These are phyloP conservation scores for Lepidium aucheri DNA, from an alignment of 345 rosid species.

Conservation along the genomic window DNA sequence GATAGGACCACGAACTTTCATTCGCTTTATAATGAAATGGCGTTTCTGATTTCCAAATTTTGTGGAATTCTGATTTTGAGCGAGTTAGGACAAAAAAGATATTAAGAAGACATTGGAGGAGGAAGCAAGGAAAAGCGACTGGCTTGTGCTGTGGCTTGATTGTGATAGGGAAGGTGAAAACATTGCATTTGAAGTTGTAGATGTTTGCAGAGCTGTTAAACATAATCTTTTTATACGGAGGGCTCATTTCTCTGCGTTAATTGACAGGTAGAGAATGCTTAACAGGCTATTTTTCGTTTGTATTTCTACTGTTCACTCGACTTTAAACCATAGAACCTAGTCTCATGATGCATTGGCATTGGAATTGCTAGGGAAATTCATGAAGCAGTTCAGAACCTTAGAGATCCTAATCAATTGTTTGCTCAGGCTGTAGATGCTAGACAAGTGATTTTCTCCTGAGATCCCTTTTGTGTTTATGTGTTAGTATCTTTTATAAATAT, in stretches of 20 bases:
- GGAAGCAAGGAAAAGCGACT: constrained; percentile 86
- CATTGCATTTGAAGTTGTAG: constrained; percentile 87
- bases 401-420: constrained; percentile 77
- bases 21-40: not conserved
- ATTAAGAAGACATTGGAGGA: constrained; percentile 88
- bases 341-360: constrained; percentile 14
- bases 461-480: not conserved
- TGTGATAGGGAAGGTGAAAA: constrained; percentile 98
- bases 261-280: constrained; percentile 54
- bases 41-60: not conserved
- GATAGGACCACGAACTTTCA: not conserved
- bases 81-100: constrained; percentile 65
- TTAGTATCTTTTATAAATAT: not conserved
- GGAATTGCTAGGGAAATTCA: constrained; percentile 69
- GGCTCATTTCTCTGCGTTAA: constrained; percentile 91
- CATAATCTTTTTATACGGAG: constrained; percentile 52
- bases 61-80: not conserved
- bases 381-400: constrained; percentile 79
- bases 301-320: not conserved
- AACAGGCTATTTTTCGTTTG: not conserved
- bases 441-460: constrained; percentile 53
- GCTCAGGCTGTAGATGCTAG: constrained; percentile 97
- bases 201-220: constrained; percentile 57
- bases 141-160: constrained; percentile 97
- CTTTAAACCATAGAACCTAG: not conserved